Conservation (phyloP, 306 rosid genomes). For the Purshia tridentata region DNA sequence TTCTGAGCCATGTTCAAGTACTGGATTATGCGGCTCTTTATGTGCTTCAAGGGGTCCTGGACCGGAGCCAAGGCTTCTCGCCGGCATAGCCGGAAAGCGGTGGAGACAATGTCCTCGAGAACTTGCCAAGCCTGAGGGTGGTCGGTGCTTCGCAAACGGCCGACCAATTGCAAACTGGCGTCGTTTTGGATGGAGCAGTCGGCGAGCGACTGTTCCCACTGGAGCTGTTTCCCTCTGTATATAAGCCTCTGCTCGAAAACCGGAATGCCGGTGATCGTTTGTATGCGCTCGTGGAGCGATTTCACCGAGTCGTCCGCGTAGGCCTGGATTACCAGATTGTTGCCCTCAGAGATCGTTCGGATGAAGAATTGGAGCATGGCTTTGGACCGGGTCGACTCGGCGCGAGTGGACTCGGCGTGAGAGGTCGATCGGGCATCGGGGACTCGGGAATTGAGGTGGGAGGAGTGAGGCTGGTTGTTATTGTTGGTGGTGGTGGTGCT, state of each 20-base stretch:
- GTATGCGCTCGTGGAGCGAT: slow-evolving; percentile 46
- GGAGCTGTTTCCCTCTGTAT: slow-evolving; percentile 63
- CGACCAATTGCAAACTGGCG: slow-evolving; percentile 56
- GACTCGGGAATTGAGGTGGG: slow-evolving; percentile 32
- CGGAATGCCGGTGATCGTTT: slow-evolving; percentile 45
- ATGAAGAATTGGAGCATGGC: slow-evolving; percentile 58
- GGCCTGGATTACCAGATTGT: slow-evolving; percentile 56
- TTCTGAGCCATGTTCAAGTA: slow-evolving; percentile 33
- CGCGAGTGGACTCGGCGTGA: slow-evolving; percentile 10
- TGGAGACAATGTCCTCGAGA: slow-evolving; percentile 39
- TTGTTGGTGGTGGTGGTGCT: slow-evolving; percentile 4
- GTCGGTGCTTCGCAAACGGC: slow-evolving; percentile 52
- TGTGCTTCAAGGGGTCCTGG: slow-evolving; percentile 24
- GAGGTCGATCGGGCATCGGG: slow-evolving; percentile 32
- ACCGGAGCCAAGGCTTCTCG: slow-evolving; percentile 33
- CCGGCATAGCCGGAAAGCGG: slow-evolving; percentile 43
- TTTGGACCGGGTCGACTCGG: slow-evolving; percentile 26
- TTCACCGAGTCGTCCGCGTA: slow-evolving; percentile 46
- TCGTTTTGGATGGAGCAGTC: slow-evolving; percentile 67
- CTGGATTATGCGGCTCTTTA: slow-evolving; percentile 35
- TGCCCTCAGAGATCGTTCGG: slow-evolving; percentile 47
- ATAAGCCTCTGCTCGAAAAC: slow-evolving; percentile 51
- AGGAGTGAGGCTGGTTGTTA: slow-evolving; percentile 8
- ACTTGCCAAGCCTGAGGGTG: slow-evolving; percentile 49
- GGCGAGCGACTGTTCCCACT: slow-evolving; percentile 43